Conservation (phyloP, 495 filamentous ascomycete species). For the Diplogelasinospora grovesii region DNA sequence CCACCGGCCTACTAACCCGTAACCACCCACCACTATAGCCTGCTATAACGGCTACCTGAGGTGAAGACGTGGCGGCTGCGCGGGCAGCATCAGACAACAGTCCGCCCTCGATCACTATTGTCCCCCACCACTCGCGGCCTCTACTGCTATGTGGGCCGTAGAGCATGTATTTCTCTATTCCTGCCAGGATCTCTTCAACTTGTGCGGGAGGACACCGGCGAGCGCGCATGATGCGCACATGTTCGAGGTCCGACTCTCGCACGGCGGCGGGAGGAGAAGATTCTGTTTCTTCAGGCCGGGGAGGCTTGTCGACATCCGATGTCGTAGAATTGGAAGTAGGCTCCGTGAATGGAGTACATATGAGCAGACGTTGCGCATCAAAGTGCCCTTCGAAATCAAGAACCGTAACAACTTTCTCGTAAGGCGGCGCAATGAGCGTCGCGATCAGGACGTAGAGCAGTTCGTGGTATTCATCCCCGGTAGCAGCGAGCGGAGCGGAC, state of each 20-base stretch:
- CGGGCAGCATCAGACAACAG: constrained; percentile 3
- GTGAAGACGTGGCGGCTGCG: constrained; percentile 4
- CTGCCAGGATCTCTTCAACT: constrained; percentile 20
- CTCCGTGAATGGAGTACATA: background rate
- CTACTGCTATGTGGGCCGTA: constrained; percentile 37
- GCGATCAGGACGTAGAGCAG: constrained; percentile 60
- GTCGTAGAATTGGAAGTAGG: background rate
- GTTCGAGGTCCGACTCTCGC: constrained; percentile 22
- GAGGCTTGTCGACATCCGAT: background rate
- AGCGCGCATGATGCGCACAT: constrained; percentile 37
- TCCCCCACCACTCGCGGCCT: constrained; percentile 45
- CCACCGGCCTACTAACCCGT: constrained; percentile 36
- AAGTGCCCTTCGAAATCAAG: constrained; percentile 68
- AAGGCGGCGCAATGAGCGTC: constrained; percentile 48
- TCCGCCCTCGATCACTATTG: constrained; percentile 36
- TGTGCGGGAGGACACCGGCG: constrained; percentile 12
- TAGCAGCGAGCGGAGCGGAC: constrained; percentile 32
- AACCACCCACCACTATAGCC: constrained; percentile 47
- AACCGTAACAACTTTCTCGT: constrained; percentile 55
- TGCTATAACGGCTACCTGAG: constrained; percentile 25
- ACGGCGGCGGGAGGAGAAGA: too few species aligned
- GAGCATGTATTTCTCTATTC: constrained; percentile 42
- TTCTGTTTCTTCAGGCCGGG: too few species aligned
- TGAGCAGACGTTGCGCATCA: constrained; percentile 48
- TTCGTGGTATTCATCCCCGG: constrained; percentile 54